Conservation (phyloP, 805 yeast species). For the Candida odintsovae region DNA sequence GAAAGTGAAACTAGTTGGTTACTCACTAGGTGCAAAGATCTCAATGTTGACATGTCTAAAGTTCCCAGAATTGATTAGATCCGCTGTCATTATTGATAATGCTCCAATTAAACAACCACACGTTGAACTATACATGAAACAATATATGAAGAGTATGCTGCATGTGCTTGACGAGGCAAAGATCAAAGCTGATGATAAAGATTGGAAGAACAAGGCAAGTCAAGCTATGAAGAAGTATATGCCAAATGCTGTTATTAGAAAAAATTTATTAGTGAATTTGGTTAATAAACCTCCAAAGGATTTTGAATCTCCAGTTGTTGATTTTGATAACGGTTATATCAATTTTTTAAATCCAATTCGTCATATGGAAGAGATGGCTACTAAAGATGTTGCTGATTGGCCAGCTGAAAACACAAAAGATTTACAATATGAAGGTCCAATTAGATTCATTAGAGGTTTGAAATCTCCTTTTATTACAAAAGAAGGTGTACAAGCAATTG, state of each 20-base stretch:
- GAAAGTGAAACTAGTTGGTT: constrained; percentile 34
- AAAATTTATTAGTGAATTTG: constrained; percentile 35
- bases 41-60: constrained; percentile 40
- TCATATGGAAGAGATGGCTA: constrained; percentile 23
- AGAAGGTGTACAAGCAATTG: constrained; percentile 16
- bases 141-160: constrained; percentile 45
- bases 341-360: constrained; percentile 30
- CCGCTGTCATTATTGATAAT: constrained; percentile 44
- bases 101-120: constrained; percentile 35
- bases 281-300: constrained; percentile 25
- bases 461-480: constrained; percentile 21
- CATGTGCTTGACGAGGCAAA: constrained; percentile 71
- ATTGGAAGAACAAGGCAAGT: constrained; percentile 80
- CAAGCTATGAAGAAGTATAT: constrained; percentile 88
- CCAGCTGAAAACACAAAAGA: constrained; percentile 23
- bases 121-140: constrained; percentile 30
- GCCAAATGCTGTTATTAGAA: constrained; percentile 55
- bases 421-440: constrained; percentile 16
- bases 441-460: constrained; percentile 21
- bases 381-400: constrained; percentile 28
- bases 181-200: constrained; percentile 23
- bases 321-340: constrained; percentile 23
- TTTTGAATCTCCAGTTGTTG: constrained; percentile 22
- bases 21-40: constrained; percentile 50
- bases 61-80: constrained; percentile 33